Evolutionary conservation across 1,284 basidiomycete genomes (phyloP), one percentile per base, ranked within the genome.

Genomic region (Pascua sp.): DNA sequence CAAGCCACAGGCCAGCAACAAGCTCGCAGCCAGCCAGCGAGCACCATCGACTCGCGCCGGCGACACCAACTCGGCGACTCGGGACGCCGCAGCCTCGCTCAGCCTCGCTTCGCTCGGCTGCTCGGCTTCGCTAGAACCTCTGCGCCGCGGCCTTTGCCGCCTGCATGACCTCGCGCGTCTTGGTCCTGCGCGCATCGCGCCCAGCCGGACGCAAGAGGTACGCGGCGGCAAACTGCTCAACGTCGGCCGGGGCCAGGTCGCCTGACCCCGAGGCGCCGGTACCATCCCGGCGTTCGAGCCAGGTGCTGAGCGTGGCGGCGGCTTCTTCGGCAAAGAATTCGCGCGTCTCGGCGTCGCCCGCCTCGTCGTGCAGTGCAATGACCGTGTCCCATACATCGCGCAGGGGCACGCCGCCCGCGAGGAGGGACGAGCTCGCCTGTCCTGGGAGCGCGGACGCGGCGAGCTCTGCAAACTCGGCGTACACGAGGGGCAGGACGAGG

Each of bases 321-420:
- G 71, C 65, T 59, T 78, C 73, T 47, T 75, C 72, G 36, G 70
- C 69, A 40, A 70, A 70, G 59, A 67, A 78, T 49, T 72, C 67
- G 40, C 67, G 57, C 50, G 66, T 61, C 8, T 68, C 67, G 32
- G 63, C 66, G n/a, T 65, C 61, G n/a, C 17, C 51, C 49, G 68
- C 69, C 59, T 67, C 67, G 55, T 76, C 72, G 47, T 67, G 65
- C 32, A 75, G 53, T 13, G 53, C 57, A 2, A 61, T 51, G 15
- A 70, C 57, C 1, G 58, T 59, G 50, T 76, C 74, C 68, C 69
- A 76, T 8, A 71, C 57, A 46, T 75, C 72, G 15, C 68, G 59
- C 9, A 71, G 47, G 4, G 65, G 54, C 10, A 75, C 65, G 43
- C 72, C 72, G 15, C 71, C 72, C 13, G 69, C 68, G 16, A 71